Base-by-base conservation (phyloP, 805 yeast genomes). In the Geotrichum ghanense region DNA sequence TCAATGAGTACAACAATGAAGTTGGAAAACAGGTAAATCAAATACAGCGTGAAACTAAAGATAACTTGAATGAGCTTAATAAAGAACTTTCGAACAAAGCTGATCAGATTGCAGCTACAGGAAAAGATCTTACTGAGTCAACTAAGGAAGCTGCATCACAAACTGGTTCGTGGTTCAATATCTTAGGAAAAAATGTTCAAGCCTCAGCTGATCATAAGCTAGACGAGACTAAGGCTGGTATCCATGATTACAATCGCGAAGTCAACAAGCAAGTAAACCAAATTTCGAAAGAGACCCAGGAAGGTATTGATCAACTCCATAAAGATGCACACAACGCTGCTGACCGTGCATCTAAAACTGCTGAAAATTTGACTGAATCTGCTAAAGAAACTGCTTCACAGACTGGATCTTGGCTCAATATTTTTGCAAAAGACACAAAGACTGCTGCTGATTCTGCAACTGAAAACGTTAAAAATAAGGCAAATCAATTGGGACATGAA, bases 371-470 rank as follows among this genome's bases (percentile, higher is more conserved):
- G 12, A 31, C 12, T n/a, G 37, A 31, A 31, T 6, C 10, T 31
- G 37, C 37, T n/a, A 31, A 31, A 31, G 37, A 31, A n/a, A 31
- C 12, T 6, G 37, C 37, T 31, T 31, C 37, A n/a, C 37, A 31
- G 16, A 19, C 37, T 31, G 37, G 37, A 6, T n/a, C 19, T 19
- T 31, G 37, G 37, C 16, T 31, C 37, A 31, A 31, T n/a, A 31
- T 31, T n/a, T 31, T 31, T 31, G 37, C 37, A 10, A 9, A 31
- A 12, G 37, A 31, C 16, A 31, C 37, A n/a, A 31, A 31, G 17
- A 12, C 19, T 31, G 14, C 37, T 31, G 37, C 14, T 31, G 37
- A 31, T 12, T n/a, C 12, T 19, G 37, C 17, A 6, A 19, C 17
- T n/a, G 5, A 31, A 31, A 31, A 31, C 16, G 37, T 31, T 31